Conservation (phyloP, 2,329 filamentous ascomycete genomes). For the Aspergillus chevalieri region DNA sequence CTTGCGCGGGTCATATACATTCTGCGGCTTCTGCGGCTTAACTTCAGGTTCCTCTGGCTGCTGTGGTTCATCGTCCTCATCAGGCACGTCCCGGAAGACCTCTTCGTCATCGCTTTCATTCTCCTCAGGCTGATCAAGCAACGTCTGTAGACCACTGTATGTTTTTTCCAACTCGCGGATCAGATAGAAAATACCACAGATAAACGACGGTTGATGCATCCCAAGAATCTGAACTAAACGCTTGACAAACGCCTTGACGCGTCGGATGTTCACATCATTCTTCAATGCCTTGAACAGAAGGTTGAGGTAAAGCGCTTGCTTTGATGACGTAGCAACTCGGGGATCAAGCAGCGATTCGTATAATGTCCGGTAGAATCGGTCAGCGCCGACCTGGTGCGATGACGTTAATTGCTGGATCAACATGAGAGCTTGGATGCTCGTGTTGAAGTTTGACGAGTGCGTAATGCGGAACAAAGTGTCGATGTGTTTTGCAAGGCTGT, state of each 20-base stretch:
- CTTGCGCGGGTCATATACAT: constrained; percentile 77
- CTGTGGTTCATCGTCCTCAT: constrained; percentile 44
- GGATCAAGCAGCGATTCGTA: constrained; percentile 94
- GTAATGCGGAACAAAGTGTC: constrained; percentile 94
- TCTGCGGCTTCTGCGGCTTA: constrained; percentile 26
- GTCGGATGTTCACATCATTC: constrained; percentile 79
- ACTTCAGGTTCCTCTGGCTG: constrained; percentile 16
- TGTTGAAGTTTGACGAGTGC: constrained; percentile 98
- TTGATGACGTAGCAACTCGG: constrained; percentile 80
- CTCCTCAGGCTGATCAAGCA: constrained; percentile 76
- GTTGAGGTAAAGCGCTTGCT: constrained; percentile 92
- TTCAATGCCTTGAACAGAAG: constrained; percentile 83
- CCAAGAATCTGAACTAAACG: constrained; percentile 80
- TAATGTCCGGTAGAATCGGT: constrained; percentile 89
- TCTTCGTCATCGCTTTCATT: constrained; percentile 65
- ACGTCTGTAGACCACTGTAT: constrained; percentile 72
- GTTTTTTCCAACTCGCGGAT: constrained; percentile 71
- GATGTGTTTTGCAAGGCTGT: constrained; percentile 74
- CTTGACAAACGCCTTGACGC: constrained; percentile 94
- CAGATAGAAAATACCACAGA: constrained; percentile 87
- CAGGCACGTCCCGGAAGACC: constrained; percentile 60
- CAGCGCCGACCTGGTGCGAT: constrained; percentile 71
- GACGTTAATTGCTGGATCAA: constrained; percentile 87
- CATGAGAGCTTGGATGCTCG: constrained; percentile 89
- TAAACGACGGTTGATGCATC: constrained; percentile 85